Percentiles rank a stretch among this genome's conserved stretches.
Evolutionary conservation across 2,329 filamentous ascomycete species (phyloP).

Genomic region (Talaromyces sp.): DNA sequence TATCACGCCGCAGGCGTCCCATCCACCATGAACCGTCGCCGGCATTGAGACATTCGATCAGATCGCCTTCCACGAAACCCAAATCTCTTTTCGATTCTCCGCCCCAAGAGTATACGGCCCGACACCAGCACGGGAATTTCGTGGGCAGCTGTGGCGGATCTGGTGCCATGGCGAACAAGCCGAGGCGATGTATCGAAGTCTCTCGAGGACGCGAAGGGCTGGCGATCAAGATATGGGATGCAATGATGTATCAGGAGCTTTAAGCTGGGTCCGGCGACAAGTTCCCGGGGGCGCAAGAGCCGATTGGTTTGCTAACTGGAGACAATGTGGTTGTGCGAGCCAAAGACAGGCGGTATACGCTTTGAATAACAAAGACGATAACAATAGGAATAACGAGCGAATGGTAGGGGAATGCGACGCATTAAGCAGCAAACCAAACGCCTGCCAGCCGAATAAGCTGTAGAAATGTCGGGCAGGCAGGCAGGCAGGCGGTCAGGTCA

Average conservation of each 20-base stretch:
- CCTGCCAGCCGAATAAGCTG: background rate
- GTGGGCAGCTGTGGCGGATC: slow-evolving; percentile 56
- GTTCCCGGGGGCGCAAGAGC: background rate
- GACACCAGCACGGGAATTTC: slow-evolving; percentile 85
- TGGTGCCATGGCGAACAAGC: slow-evolving; percentile 37
- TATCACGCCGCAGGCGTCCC: slow-evolving; percentile 81
- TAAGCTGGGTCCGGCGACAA: background rate
- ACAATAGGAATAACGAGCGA: slow-evolving; percentile 8
- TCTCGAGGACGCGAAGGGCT: background rate
- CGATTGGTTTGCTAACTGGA: background rate
- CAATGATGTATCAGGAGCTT: background rate
- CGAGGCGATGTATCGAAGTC: background rate
- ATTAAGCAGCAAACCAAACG: background rate
- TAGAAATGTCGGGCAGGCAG: background rate
- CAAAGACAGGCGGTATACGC: background rate
- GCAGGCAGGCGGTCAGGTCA: background rate
- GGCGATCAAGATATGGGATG: background rate
- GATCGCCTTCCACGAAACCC: slow-evolving; percentile 93
- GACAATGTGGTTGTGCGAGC: background rate
- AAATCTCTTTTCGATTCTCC: slow-evolving; percentile 93
- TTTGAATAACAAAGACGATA: background rate
- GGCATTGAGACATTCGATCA: slow-evolving; percentile 97
- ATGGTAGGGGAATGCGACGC: background rate
- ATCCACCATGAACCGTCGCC: slow-evolving; percentile 99
- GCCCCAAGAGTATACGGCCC: slow-evolving; percentile 88